Conservation (phyloP, 306 rosid genomes). For the Crotalaria pallida region DNA sequence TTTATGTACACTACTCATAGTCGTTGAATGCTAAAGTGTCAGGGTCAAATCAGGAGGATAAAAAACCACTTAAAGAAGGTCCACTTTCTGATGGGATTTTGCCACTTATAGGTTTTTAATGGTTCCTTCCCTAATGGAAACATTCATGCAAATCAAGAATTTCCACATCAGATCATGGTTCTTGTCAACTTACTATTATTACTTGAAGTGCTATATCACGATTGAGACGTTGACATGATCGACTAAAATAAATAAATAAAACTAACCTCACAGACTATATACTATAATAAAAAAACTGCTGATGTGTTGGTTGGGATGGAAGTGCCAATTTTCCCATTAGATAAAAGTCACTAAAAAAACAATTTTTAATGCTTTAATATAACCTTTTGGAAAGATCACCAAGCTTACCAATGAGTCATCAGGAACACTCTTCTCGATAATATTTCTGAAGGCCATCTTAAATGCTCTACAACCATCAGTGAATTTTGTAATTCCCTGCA, state of each 20-base stretch:
- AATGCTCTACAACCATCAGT: constrained; percentile 78
- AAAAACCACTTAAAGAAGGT: background rate
- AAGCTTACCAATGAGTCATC: constrained; percentile 60
- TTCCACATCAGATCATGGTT: background rate
- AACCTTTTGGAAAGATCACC: background rate
- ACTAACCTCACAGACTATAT: background rate
- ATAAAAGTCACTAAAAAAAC: background rate
- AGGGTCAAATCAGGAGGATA: background rate
- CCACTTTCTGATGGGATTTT: too few relatives aligned
- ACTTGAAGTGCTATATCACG: background rate
- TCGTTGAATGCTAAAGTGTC: background rate
- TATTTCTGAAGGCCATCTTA: constrained; percentile 66
- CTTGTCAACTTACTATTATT: background rate
- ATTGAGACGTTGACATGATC: background rate
- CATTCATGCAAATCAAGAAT: background rate
- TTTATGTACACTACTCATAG: background rate
- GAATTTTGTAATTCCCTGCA: constrained; percentile 65
- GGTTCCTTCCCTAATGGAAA: background rate
- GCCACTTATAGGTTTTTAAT: background rate
- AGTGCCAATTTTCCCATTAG: background rate
- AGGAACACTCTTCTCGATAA: constrained; percentile 57
- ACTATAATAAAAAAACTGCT: background rate
- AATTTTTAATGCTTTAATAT: background rate
- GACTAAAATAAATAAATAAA: background rate
- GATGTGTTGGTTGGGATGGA: background rate